Conservation (phyloP, 2,329 filamentous ascomycete species). For the Neonectria ditissima region DNA sequence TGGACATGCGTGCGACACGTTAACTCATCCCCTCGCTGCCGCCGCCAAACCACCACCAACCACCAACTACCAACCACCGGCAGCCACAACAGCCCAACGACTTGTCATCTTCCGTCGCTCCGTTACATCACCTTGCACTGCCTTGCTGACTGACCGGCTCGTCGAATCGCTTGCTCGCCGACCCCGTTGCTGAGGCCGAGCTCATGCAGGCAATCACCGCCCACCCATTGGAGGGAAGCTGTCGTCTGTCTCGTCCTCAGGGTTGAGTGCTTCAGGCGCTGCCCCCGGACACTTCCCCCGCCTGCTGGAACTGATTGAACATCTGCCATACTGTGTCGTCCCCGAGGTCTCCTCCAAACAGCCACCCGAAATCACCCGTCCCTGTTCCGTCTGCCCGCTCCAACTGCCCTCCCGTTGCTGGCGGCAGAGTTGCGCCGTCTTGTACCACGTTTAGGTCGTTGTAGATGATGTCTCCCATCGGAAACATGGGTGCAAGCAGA, state of each 20-base stretch:
- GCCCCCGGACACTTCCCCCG: conserved; percentile 21
- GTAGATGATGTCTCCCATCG: conserved; percentile 68
- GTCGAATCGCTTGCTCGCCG: background rate
- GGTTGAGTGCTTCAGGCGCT: conserved; percentile 9
- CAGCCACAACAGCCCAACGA: conserved; percentile 9
- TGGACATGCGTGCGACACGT: background rate
- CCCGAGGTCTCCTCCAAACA: conserved; percentile 67
- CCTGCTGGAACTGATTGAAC: conserved; percentile 61
- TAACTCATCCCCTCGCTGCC: background rate
- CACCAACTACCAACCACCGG: conserved; percentile 21
- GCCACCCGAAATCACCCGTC: conserved; percentile 50
- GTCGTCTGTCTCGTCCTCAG: conserved; percentile 8
- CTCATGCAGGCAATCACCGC: conserved; percentile 22
- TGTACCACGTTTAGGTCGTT: conserved; percentile 64
- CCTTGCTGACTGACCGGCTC: conserved; percentile 13
- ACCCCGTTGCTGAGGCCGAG: conserved; percentile 7
- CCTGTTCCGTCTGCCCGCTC: conserved; percentile 16
- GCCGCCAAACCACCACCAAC: background rate
- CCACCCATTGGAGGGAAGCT: conserved; percentile 4
- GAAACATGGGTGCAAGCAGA: conserved; percentile 66
- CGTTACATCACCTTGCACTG: conserved; percentile 24
- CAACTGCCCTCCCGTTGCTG: conserved; percentile 30
- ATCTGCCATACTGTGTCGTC: conserved; percentile 68
- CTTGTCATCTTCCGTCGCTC: conserved; percentile 5
- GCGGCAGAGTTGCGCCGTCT: conserved; percentile 42